Evolutionary conservation across 2,329 filamentous ascomycete species (phyloP).

Genomic region (Domatiomyces globalis): DNA sequence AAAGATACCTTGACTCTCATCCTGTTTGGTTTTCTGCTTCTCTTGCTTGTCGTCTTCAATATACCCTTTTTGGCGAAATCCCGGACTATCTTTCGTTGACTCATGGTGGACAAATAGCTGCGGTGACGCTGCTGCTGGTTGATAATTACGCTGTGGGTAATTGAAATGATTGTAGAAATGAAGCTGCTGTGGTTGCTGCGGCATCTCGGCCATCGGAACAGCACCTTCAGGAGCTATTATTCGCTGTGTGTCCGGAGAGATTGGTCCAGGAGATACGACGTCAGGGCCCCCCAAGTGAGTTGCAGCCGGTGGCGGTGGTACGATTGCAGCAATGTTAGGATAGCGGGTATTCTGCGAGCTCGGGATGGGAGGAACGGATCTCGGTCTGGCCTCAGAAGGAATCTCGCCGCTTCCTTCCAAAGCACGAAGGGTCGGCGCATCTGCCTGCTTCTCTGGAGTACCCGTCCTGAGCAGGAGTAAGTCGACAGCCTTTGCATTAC

Average conservation of each 20-base stretch:
- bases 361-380: background rate
- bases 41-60: background rate
- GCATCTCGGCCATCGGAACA: constrained; percentile 46
- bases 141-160: background rate
- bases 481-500: constrained; percentile 15
- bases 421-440: background rate
- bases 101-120: background rate
- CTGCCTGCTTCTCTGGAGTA: background rate
- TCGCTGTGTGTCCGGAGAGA: constrained; percentile 48
- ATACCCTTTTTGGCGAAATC: background rate
- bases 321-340: constrained; percentile 8
- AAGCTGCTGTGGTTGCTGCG: constrained; percentile 23
- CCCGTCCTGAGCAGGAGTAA: background rate
- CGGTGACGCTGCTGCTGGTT: background rate
- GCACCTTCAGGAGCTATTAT: constrained; percentile 50
- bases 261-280: constrained; percentile 44
- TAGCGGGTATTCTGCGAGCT: background rate
- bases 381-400: background rate
- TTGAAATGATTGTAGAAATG: constrained; percentile 21
- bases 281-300: background rate
- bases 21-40: background rate
- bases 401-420: background rate
- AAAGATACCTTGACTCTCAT: background rate
- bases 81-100: background rate
- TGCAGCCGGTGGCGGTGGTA: constrained; percentile 3